Base-by-base conservation (phyloP, 208 protist species). In the Polymyxa betae region DNA sequence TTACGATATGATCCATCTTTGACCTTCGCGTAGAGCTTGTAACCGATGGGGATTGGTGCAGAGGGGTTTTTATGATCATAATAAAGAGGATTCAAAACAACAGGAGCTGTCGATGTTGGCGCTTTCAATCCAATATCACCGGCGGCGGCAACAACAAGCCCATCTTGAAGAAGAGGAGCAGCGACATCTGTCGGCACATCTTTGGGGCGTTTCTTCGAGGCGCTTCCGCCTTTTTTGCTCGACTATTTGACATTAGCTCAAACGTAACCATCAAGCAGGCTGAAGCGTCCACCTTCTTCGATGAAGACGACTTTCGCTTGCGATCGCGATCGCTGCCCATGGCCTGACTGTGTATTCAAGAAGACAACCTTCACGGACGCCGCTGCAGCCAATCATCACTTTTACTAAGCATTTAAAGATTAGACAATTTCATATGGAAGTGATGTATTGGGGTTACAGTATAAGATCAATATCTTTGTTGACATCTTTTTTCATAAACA, bases 1-100 rank as follows among this genome's bases (percentile, higher is more conserved):
- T 5, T 82, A 82, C 72, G n/a, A 82, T 82, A 82, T 82, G 5
- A 38, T 35, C 72, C 72, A 82, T 82, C 72, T 20, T 82, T 82
- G 5, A 5, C n/a, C 35, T 82, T 82, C 16, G 72, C 72, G n/a
- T 82, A 82, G 12, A 82, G 72, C 72, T 82, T 82, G n/a, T 82
- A 82, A 5, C 72, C 72, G n/a, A 82, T 35, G 5, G 72, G 72
- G 72, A 82, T 82, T 5, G 40, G 40, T n/a, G 72, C 72, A 35
- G 72, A 38, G 5, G 72, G 72, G 72, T 82, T 43, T 35, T 43
- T 35, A 82, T 82, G n/a, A 82, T 82, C 72, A 43, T 82, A 82
- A 82, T 45, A 82, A 16, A 82, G 72, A 82, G 72, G 72, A 82
- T 82, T 82, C 10, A 82, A 12, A 12, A 82, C 72, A 35, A n/a